Conservation (phyloP, 2,329 filamentous ascomycete species). For the Calonectria naviculata region DNA sequence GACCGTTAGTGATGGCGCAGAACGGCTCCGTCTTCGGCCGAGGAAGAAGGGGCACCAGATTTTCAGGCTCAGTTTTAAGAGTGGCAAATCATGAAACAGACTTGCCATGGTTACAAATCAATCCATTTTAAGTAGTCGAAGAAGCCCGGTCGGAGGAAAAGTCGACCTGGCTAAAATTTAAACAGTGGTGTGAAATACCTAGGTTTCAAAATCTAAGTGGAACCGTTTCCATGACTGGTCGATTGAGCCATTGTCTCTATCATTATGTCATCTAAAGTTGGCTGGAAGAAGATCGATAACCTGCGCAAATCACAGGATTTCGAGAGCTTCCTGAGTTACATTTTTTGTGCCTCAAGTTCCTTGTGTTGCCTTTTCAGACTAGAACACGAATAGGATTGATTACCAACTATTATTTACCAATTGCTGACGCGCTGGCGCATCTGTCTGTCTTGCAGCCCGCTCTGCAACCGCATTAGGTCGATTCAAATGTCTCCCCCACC, state of each 20-base stretch:
- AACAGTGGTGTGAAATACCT: background rate
- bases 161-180: background rate
- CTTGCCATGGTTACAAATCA: background rate
- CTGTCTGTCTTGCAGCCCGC: background rate
- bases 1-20: constrained; percentile 5
- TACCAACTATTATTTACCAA: constrained; percentile 1
- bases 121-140: background rate
- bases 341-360: background rate
- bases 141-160: too few species aligned
- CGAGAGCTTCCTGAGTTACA: background rate
- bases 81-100: background rate
- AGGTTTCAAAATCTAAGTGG: background rate
- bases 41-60: background rate
- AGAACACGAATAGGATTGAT: background rate
- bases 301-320: background rate
- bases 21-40: constrained; percentile 36
- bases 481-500: background rate
- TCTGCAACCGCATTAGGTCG: background rate
- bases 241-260: background rate
- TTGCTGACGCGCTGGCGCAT: background rate
- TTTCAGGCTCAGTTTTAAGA: background rate
- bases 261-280: background rate
- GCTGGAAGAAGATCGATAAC: background rate
- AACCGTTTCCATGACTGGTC: background rate
- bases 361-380: background rate